Evolutionary conservation across 306 rosid species (phyloP).

Genomic region (Hylodesmum podocarpum): DNA sequence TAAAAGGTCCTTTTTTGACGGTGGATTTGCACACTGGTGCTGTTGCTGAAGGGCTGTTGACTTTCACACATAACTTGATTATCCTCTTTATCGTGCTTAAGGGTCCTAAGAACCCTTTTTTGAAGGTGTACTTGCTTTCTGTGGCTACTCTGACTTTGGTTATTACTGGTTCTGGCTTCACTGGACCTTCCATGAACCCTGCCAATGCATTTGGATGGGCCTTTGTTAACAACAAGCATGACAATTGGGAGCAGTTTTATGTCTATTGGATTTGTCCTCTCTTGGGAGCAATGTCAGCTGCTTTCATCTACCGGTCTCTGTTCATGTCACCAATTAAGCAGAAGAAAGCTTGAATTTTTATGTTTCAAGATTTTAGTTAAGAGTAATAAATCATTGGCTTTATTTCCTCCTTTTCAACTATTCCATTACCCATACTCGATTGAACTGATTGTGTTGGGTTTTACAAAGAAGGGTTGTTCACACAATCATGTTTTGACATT

Average conservation of each 20-base stretch:
- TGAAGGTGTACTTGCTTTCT: constrained; percentile 55
- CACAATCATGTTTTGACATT: too few species aligned
- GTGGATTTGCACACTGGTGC: constrained; percentile 61
- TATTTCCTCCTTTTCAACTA: too few species aligned
- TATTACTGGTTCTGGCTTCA: constrained; percentile 43
- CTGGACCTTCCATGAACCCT: constrained; percentile 78
- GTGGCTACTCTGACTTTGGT: constrained; percentile 44
- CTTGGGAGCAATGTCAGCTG: constrained; percentile 56
- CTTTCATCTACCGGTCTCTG: constrained; percentile 31
- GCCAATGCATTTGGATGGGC: constrained; percentile 87
- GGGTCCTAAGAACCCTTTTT: constrained; percentile 51
- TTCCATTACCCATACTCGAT: too few species aligned
- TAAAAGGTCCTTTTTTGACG: constrained; percentile 60
- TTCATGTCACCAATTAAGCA: constrained; percentile 50
- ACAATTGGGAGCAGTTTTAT: constrained; percentile 58
- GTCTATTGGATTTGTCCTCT: constrained; percentile 67
- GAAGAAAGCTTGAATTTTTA: constrained; percentile 57
- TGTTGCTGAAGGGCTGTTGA: constrained; percentile 51
- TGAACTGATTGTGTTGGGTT: too few species aligned
- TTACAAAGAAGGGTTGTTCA: too few species aligned
- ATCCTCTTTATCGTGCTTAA: constrained; percentile 41
- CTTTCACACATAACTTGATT: constrained; percentile 41
- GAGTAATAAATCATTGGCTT: neutral
- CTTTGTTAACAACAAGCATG: constrained; percentile 46
- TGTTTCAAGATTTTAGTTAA: neutral